Base-by-base conservation (phyloP, 2,329 filamentous ascomycete species). In the Clarireedia paspali region DNA sequence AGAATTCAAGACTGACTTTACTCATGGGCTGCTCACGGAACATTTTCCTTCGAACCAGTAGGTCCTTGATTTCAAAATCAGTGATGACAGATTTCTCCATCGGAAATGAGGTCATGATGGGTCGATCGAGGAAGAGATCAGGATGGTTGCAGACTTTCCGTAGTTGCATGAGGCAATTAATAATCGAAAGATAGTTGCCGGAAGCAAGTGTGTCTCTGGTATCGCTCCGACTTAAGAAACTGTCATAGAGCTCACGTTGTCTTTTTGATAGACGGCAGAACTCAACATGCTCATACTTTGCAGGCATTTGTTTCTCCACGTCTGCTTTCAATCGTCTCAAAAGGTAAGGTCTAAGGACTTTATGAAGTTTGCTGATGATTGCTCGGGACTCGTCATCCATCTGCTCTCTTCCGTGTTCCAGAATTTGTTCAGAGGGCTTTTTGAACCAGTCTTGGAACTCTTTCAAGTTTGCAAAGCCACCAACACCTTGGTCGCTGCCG, bases 121-220 rank as follows among this genome's bases (percentile, higher is more conserved):
- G 91, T 15, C 94, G 84, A 57, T 95, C 95, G 63, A 97, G 88
- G 66, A 99, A 99, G 7, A 99, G 78, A 72, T 99, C 94, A 0
- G 94, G 95, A 68, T 99, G 94, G 64, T 99, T 99, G 78, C 94
- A 99, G 51, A 99, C 95, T 70, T 97, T 96, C 49, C 94, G 85
- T 53, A 99, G 77, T 69, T 96, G 94, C 91, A 99, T 96, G 51
- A 99, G 75, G 71, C 95, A 97, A 70, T 96, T 96, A 73, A 97
- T 97, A 69, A 99, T 96, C 17, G 91, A 96, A 61, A 99, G 83
- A 70, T 96, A 96, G 66, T 97, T 99, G 27, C 94, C 94, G 1
- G 89, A 95, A 2, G 89, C 83, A 17, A 99, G 76, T 0, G 91
- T 96, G 58, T 90, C 87, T 61, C 90, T 85, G 0, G 94, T 97